Evolutionary conservation across 306 rosid species (phyloP).

Genomic region (Prinsepia uniflora): DNA sequence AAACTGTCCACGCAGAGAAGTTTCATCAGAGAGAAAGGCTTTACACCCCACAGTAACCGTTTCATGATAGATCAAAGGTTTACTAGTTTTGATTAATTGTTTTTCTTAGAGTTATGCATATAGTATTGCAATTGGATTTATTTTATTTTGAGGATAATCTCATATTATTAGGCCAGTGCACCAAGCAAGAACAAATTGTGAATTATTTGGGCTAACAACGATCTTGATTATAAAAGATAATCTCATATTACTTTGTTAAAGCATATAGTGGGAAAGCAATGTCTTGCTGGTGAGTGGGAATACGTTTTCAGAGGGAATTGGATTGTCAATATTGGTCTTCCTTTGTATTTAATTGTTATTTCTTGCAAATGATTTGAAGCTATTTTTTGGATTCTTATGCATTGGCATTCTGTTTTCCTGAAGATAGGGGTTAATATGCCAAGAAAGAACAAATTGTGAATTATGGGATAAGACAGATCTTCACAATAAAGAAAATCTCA

Average conservation of each 20-base stretch:
- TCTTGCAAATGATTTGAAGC: no score
- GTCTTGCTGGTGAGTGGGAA: neutral
- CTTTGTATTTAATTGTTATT: neutral
- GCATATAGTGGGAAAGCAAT: neutral
- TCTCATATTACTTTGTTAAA: neutral
- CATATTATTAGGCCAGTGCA: neutral
- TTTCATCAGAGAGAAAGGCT: conserved; percentile 22
- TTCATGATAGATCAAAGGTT: conserved; percentile 45
- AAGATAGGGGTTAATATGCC: neutral
- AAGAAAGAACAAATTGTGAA: neutral
- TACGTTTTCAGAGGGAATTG: neutral
- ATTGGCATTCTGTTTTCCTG: neutral
- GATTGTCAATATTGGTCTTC: neutral
- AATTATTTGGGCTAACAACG: neutral
- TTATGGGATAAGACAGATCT: neutral
- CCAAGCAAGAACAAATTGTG: neutral
- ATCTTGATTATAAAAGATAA: neutral
- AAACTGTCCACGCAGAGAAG: conserved; percentile 46
- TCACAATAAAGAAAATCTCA: neutral
- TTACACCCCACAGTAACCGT: conserved; percentile 22
- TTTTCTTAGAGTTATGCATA: conserved; percentile 4
- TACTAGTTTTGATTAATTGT: conserved; percentile 1
- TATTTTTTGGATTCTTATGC: conserved; percentile 4
- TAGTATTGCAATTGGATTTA: neutral
- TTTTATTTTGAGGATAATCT: neutral